phyloP scores from a whole-genome alignment of 2,329 filamentous ascomycete species.

The Trichoderma semiorbis region DNA sequence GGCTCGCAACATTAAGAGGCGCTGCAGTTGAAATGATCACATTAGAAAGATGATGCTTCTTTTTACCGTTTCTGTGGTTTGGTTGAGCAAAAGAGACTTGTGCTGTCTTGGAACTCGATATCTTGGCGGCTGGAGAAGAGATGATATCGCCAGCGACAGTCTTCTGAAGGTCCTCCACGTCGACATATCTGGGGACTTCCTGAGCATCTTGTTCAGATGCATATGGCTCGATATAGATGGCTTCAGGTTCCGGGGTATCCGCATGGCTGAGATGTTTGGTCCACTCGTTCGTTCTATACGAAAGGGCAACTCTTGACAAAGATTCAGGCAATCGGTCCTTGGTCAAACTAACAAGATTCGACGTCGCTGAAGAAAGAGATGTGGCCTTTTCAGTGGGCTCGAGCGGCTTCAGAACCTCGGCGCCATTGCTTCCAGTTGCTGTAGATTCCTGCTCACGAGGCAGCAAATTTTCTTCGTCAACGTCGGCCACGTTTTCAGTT shows the following conservation, averaged over 20 bases:
- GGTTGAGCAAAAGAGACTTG: conserved; percentile 21
- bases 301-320: conserved; percentile 72
- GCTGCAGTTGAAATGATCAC: neutral
- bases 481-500: neutral
- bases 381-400: conserved; percentile 34
- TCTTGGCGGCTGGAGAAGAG: conserved; percentile 31
- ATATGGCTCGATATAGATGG: conserved; percentile 48
- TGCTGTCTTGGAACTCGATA: conserved; percentile 31
- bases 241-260: conserved; percentile 66
- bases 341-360: conserved; percentile 49
- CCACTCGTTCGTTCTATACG: conserved; percentile 93
- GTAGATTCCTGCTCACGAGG: conserved; percentile 14
- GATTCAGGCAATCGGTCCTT: conserved; percentile 64
- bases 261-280: conserved; percentile 81
- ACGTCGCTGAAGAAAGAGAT: conserved; percentile 41
- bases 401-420: neutral
- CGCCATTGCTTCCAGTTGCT: neutral
- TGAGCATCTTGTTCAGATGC: conserved; percentile 23
- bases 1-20: neutral
- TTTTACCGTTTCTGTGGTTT: conserved; percentile 16
- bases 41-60: neutral
- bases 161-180: conserved; percentile 62
- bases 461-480: neutral
- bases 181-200: conserved; percentile 59
- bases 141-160: conserved; percentile 52